Conservation (phyloP, 2,329 filamentous ascomycete genomes). For the Fusarium guadeloupense region DNA sequence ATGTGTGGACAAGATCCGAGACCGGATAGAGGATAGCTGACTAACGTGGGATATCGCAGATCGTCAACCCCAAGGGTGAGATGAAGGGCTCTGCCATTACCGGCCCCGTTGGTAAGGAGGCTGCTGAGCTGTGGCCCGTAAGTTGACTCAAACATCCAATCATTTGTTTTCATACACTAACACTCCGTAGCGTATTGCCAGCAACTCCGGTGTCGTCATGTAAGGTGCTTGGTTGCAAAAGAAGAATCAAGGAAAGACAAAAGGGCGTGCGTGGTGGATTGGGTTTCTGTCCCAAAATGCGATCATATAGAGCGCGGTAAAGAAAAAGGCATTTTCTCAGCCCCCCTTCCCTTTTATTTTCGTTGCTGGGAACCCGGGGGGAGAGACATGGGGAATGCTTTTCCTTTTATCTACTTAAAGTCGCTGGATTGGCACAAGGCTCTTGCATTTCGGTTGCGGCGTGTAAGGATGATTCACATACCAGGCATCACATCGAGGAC, state of each 20-base stretch:
- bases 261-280: constrained; percentile 39
- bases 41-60: constrained; percentile 65
- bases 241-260: constrained; percentile 42
- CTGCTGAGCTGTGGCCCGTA: constrained; percentile 98
- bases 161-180: constrained; percentile 42
- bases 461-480: constrained; percentile 62
- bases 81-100: constrained; percentile 99
- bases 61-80: constrained; percentile 99
- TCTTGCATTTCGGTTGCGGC: constrained; percentile 64
- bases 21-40: constrained; percentile 1
- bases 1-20: constrained; percentile 56
- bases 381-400: constrained; percentile 37
- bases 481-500: constrained; percentile 61
- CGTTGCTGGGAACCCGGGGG: constrained; percentile 16
- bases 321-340: constrained; percentile 26
- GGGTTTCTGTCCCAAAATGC: constrained; percentile 46
- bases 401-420: constrained; percentile 42
- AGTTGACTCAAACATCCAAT: constrained; percentile 51
- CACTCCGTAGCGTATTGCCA: constrained; percentile 85
- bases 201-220: constrained; percentile 99
- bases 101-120: constrained; percentile 99
- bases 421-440: constrained; percentile 56
- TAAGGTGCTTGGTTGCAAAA: constrained; percentile 65
- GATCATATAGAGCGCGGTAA: constrained; percentile 48
- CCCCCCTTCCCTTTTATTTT: constrained; percentile 31